Conservation (phyloP, 805 yeast species). For the Teunomyces barrocoloradensis region DNA sequence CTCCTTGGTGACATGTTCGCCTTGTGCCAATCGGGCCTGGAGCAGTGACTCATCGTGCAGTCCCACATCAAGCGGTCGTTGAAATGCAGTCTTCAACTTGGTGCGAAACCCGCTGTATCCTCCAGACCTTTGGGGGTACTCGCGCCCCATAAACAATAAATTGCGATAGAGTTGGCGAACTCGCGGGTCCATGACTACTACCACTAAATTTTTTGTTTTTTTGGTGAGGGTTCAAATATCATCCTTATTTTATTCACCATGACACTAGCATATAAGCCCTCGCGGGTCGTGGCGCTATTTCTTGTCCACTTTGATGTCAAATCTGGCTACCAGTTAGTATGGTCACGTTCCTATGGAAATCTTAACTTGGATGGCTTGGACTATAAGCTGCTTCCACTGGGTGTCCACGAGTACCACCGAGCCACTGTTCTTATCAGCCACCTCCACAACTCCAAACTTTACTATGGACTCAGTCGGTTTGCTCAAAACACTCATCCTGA, state of each 20-base stretch:
- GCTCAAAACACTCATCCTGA: conserved; percentile 18
- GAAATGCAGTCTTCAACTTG: conserved; percentile 19
- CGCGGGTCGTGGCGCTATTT: conserved; percentile 32
- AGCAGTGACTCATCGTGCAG: conserved; percentile 12
- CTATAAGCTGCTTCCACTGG: conserved; percentile 39
- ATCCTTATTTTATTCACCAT: background rate
- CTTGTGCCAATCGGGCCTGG: conserved; percentile 16
- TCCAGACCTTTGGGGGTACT: conserved; percentile 32
- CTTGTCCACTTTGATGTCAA: conserved; percentile 35
- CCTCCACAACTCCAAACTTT: conserved; percentile 15
- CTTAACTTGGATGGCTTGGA: conserved; percentile 34
- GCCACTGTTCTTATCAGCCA: conserved; percentile 34
- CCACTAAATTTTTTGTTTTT: background rate
- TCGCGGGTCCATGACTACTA: conserved; percentile 19
- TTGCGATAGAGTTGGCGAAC: conserved; percentile 23
- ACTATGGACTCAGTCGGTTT: conserved; percentile 37
- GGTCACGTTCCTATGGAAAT: conserved; percentile 24
- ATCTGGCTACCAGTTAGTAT: conserved; percentile 36
- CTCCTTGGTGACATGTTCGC: conserved; percentile 29
- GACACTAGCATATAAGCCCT: conserved; percentile 8
- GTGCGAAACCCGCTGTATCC: conserved; percentile 25
- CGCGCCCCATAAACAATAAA: conserved; percentile 33
- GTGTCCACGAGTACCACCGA: conserved; percentile 33
- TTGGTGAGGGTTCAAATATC: background rate
- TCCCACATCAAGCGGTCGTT: conserved; percentile 12